Conservation (phyloP, 352 stramenopile species). For the Pythium biforme region DNA sequence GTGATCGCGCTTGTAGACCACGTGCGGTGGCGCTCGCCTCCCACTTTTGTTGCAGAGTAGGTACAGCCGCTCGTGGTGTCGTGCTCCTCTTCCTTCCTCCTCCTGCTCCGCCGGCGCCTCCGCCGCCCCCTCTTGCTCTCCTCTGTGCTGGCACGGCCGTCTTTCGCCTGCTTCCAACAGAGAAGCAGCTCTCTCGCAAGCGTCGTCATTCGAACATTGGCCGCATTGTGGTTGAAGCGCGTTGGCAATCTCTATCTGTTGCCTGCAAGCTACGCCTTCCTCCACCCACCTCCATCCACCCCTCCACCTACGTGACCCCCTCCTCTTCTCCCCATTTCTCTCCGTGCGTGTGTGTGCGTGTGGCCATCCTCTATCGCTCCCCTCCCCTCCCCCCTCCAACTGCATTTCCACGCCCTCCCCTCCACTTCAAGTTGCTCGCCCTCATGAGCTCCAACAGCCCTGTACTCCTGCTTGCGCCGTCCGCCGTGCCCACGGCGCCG, state of each 20-base stretch:
- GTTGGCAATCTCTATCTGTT: conserved; percentile 20
- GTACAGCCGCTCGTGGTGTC: conserved; percentile 23
- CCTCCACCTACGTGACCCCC: too few relatives aligned
- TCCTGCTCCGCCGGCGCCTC: neutral
- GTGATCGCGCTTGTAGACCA: conserved; percentile 17
- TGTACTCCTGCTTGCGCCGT: conserved; percentile 26
- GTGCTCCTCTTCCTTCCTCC: conserved; percentile 8
- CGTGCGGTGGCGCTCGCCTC: conserved; percentile 23
- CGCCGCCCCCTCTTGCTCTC: conserved; percentile 16
- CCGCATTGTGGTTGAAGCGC: conserved; percentile 43
- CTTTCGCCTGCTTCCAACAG: conserved; percentile 11
- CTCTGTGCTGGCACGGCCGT: conserved; percentile 10
- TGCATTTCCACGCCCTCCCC: conserved; percentile 11
- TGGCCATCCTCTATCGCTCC: conserved; percentile 6
- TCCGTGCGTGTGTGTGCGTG: conserved; percentile 16
- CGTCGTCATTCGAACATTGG: conserved; percentile 71
- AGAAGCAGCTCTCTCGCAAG: conserved; percentile 7
- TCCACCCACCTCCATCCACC: too few relatives aligned
- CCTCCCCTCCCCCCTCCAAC: conserved; percentile 10
- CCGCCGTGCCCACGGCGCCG: conserved; percentile 18
- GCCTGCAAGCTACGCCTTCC: conserved; percentile 2
- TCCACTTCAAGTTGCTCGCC: conserved; percentile 18
- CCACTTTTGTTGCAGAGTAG: conserved; percentile 24
- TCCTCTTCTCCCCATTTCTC: conserved; percentile 8
- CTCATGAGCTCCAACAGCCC: conserved; percentile 33